A percentile compares a stretch with the other conserved stretches of the same genome.
These are phyloP conservation scores for Tetrapisispora arboricola DNA, from an alignment of 805 yeast species.

Conservation along the genomic window DNA sequence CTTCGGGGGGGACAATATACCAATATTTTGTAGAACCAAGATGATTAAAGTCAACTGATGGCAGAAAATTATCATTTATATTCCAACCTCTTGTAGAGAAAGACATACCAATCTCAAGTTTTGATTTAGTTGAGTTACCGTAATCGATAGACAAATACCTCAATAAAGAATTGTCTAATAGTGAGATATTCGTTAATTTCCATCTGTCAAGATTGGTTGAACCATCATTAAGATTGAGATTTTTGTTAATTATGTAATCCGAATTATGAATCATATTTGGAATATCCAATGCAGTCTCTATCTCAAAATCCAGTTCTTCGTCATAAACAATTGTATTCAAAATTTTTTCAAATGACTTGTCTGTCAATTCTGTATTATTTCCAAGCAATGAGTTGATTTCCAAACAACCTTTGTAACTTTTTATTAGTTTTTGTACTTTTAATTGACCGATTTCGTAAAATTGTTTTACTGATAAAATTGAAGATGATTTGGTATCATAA, in stretches of 20 bases:
- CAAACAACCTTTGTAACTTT: constrained; percentile 14
- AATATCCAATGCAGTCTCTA: constrained; percentile 29
- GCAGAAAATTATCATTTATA: constrained; percentile 51
- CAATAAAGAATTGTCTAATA: constrained; percentile 39
- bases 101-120: constrained; percentile 42
- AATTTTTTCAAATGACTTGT: constrained; percentile 29
- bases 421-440: constrained; percentile 24
- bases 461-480: constrained; percentile 46
- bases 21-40: constrained; percentile 47
- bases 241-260: not conserved
- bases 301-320: constrained; percentile 24
- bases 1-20: constrained; percentile 54
- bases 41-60: constrained; percentile 43
- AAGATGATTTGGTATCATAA: constrained; percentile 34
- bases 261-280: constrained; percentile 31
- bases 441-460: constrained; percentile 46
- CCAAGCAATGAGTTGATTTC: constrained; percentile 3
- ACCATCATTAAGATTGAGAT: not conserved
- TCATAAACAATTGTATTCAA: constrained; percentile 35
- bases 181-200: constrained; percentile 49
- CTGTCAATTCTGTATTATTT: constrained; percentile 5
- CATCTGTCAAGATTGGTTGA: constrained; percentile 31
- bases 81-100: constrained; percentile 49
- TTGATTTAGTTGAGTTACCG: constrained; percentile 34
- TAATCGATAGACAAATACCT: constrained; percentile 36